These are phyloP conservation scores for Aspergillus funiculosus DNA, from an alignment of 495 filamentous ascomycete species.

Conservation along the genomic window DNA sequence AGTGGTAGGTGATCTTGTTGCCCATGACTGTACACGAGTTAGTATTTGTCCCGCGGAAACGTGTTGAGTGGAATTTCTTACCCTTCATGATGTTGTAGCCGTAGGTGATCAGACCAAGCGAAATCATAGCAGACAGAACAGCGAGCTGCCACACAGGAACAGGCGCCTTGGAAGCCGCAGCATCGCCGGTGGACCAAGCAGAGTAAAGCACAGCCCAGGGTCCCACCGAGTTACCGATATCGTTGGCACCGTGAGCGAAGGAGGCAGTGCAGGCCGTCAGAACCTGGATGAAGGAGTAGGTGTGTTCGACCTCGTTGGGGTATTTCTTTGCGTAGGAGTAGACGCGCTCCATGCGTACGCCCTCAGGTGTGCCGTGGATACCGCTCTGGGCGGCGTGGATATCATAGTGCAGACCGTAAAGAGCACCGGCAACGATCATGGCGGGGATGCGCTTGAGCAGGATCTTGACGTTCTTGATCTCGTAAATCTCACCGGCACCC, in stretches of 20 bases:
- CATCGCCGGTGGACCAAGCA: conserved; percentile 54
- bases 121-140: conserved; percentile 48
- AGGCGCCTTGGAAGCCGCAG: conserved; percentile 41
- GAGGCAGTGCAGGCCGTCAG: conserved; percentile 69
- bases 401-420: conserved; percentile 68
- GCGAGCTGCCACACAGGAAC: conserved; percentile 58
- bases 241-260: conserved; percentile 77
- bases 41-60: conserved; percentile 12
- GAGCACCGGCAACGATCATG: conserved; percentile 45
- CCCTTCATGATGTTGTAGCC: conserved; percentile 68
- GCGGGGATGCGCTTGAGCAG: conserved; percentile 57
- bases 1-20: conserved; percentile 64
- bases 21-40: conserved; percentile 47
- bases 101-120: conserved; percentile 54
- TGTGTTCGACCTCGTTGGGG: conserved; percentile 71
- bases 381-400: conserved; percentile 65
- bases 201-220: conserved; percentile 65
- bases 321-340: conserved; percentile 57
- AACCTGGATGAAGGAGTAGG: conserved; percentile 70
- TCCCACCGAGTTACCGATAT: conserved; percentile 71
- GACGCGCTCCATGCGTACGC: conserved; percentile 55
- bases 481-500: conserved; percentile 62
- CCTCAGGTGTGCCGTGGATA: conserved; percentile 59
- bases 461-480: conserved; percentile 56
- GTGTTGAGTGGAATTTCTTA: conserved; percentile 16